A percentile compares a stretch with the other conserved stretches of the same genome.
These are phyloP conservation scores for Pholiota conissans DNA, from an alignment of 768 basidiomycete genomes.

Conservation along the genomic window DNA sequence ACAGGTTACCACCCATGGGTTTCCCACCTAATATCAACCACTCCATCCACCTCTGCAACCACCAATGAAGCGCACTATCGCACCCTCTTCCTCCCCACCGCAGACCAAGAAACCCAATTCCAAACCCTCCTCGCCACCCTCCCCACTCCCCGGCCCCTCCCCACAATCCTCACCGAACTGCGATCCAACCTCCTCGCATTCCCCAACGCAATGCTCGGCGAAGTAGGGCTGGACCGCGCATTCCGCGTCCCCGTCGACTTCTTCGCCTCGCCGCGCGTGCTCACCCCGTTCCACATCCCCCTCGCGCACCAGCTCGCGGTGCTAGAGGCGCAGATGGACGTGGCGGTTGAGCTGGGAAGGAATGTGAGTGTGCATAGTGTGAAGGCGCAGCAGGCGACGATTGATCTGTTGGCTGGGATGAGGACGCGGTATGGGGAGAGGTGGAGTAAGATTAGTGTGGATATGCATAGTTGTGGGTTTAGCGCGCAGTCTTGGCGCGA, in stretches of 20 bases:
- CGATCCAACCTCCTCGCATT: constrained; percentile 58
- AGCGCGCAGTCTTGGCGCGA: constrained; percentile 73
- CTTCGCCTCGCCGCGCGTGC: constrained; percentile 44
- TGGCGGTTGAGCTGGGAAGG: constrained; percentile 78
- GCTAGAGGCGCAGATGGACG: constrained; percentile 79
- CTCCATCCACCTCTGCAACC: constrained; percentile 24
- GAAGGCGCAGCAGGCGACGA: constrained; percentile 67
- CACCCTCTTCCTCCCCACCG: constrained; percentile 54
- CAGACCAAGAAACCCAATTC: constrained; percentile 40
- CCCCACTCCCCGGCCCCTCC: constrained; percentile 70
- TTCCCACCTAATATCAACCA: constrained; percentile 64
- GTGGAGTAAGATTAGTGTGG: constrained; percentile 74
- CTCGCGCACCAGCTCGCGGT: constrained; percentile 78
- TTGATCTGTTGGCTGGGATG: constrained; percentile 65
- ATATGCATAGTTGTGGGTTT: constrained; percentile 89
- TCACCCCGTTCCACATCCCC: constrained; percentile 80
- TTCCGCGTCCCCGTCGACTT: constrained; percentile 72
- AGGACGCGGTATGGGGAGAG: constrained; percentile 48
- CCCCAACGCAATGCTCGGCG: constrained; percentile 83
- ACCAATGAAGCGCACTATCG: constrained; percentile 76
- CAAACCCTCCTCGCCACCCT: constrained; percentile 59
- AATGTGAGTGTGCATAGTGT: constrained; percentile 91
- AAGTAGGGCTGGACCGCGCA: constrained; percentile 86
- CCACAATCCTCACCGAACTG: constrained; percentile 58
- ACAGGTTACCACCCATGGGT: constrained; percentile 96